phyloP scores from a whole-genome alignment of 164 flowering plant genomes.

The Liriodendron chinense region DNA sequence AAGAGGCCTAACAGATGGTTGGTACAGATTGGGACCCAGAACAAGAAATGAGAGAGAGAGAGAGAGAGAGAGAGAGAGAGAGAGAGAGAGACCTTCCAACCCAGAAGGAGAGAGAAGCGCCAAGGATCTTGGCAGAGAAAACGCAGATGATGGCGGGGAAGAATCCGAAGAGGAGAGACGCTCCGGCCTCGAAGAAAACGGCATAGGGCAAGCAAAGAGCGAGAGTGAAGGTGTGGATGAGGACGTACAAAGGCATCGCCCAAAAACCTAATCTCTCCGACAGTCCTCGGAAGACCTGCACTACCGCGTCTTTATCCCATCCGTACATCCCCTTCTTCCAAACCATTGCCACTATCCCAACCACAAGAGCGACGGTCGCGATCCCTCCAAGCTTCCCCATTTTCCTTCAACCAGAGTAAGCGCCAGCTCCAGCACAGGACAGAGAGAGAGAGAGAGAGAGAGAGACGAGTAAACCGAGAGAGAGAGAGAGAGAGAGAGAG shows the following conservation, averaged over 20 bases:
- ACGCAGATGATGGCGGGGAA: conserved; percentile 76
- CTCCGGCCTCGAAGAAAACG: conserved; percentile 87
- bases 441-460: neutral
- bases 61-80: conserved; percentile 1
- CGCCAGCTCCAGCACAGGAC: neutral
- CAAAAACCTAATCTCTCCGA: conserved; percentile 67
- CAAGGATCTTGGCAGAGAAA: conserved; percentile 83
- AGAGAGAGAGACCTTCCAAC: conserved; percentile 60
- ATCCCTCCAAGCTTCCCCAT: conserved; percentile 18
- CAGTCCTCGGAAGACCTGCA: conserved; percentile 33
- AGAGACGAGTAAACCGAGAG: no score
- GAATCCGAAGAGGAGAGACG: conserved; percentile 86
- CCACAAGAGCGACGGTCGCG: conserved; percentile 18
- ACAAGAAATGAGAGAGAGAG: neutral
- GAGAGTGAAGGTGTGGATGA: conserved; percentile 65
- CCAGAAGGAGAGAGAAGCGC: conserved; percentile 85
- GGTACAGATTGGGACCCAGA: neutral
- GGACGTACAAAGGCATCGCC: conserved; percentile 85
- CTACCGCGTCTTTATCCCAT: conserved; percentile 44
- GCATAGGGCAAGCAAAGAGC: conserved; percentile 89
- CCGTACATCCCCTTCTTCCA: conserved; percentile 26
- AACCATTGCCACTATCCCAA: conserved; percentile 20
- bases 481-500: no score
- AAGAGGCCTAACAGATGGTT: neutral
- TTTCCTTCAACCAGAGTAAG: neutral